Evolutionary conservation across 1,284 basidiomycete genomes (phyloP).

Genomic region (Gymnopus androsaceus): DNA sequence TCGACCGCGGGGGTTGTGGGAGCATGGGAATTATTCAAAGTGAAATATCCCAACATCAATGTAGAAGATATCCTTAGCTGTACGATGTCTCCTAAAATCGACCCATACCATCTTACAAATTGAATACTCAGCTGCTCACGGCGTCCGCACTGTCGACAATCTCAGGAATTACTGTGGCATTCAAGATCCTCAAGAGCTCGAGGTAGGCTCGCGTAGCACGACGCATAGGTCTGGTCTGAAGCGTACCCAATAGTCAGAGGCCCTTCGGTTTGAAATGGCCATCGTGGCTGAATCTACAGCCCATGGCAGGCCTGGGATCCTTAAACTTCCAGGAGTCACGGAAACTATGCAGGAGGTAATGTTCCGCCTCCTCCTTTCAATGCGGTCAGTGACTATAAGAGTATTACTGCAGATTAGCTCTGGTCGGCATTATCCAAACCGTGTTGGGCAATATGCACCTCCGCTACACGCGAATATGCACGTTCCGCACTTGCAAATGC

Average conservation of each 20-base stretch:
- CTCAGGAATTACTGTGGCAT: conserved; percentile 71
- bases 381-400: not conserved
- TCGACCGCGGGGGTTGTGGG: conserved; percentile 74
- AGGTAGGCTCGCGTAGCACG: conserved; percentile 42
- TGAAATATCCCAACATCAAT: conserved; percentile 65
- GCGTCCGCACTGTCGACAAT: conserved; percentile 80
- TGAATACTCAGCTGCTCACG: conserved; percentile 65
- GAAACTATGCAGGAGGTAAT: conserved; percentile 53
- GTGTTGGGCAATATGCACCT: conserved; percentile 70
- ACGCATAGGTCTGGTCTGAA: not conserved
- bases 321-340: conserved; percentile 62
- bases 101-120: not conserved
- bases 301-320: conserved; percentile 58
- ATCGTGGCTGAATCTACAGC: conserved; percentile 59
- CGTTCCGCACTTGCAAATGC: conserved; percentile 53
- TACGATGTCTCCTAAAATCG: conserved; percentile 29
- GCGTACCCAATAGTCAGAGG: conserved; percentile 49
- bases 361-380: conserved; percentile 5
- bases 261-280: conserved; percentile 66
- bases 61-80: conserved; percentile 64
- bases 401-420: conserved; percentile 47
- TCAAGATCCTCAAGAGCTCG: conserved; percentile 64
- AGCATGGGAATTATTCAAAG: conserved; percentile 69
- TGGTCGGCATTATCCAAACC: conserved; percentile 50
- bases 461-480: conserved; percentile 64